Conservation (phyloP, 768 basidiomycete genomes). For the Boletus pseudopeckii region DNA sequence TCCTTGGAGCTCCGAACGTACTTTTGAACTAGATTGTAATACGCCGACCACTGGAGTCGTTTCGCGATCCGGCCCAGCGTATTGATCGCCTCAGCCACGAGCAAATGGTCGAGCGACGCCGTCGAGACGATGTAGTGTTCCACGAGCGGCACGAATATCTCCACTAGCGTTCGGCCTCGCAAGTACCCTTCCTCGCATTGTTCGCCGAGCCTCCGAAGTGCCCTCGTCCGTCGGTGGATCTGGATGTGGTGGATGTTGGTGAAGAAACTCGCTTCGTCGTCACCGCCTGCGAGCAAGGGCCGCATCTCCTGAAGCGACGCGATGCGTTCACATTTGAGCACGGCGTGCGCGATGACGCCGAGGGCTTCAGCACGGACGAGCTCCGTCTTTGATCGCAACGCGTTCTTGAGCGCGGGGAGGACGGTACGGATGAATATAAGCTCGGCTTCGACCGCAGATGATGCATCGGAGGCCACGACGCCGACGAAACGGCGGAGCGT, state of each 20-base stretch:
- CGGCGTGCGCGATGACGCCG: constrained; percentile 71
- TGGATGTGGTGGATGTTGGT: constrained; percentile 95
- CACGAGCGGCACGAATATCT: constrained; percentile 85
- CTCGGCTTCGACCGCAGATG: constrained; percentile 43
- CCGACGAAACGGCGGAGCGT: constrained; percentile 79
- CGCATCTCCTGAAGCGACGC: constrained; percentile 72
- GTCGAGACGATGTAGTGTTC: constrained; percentile 71
- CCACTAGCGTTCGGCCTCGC: constrained; percentile 65
- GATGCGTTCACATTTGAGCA: constrained; percentile 59
- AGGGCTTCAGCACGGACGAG: constrained; percentile 84
- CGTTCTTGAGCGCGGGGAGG: constrained; percentile 76
- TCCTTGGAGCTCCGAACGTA: constrained; percentile 68
- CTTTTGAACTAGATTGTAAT: constrained; percentile 74
- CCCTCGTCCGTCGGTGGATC: constrained; percentile 81
- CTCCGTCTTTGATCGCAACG: constrained; percentile 76
- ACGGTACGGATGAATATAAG: constrained; percentile 59
- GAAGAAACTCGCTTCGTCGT: constrained; percentile 96
- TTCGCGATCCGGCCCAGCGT: constrained; percentile 76
- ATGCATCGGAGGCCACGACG: constrained; percentile 34
- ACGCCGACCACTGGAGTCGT: constrained; percentile 79
- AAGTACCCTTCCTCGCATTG: constrained; percentile 64
- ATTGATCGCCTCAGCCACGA: constrained; percentile 85
- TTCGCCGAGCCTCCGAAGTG: constrained; percentile 80
- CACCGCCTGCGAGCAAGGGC: constrained; percentile 76
- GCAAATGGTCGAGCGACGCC: constrained; percentile 69